A percentile compares a stretch with the other conserved stretches of the same genome.
Conservation (phyloP, 2,329 filamentous ascomycete species). For the Lecanoromycetidae sp. region DNA sequence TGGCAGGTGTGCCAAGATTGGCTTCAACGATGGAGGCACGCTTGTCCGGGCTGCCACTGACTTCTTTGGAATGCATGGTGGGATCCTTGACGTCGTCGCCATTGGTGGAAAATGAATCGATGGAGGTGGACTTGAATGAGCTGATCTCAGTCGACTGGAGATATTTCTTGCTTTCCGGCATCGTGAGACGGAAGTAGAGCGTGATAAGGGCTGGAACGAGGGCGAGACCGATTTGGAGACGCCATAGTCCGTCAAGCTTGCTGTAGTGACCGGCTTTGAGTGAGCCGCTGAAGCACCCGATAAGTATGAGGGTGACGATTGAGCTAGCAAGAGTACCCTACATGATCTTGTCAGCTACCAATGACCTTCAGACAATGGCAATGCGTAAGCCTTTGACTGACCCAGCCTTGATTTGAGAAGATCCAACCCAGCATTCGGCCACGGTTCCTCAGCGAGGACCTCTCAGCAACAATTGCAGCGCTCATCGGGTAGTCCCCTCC, state of each 20-base stretch:
- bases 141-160: conserved; percentile 20
- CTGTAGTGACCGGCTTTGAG: conserved; percentile 16
- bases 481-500: conserved; percentile 75
- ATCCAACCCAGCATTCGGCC: conserved; percentile 19
- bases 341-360: not conserved
- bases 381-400: not conserved
- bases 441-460: conserved; percentile 5
- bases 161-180: conserved; percentile 22
- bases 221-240: conserved; percentile 22
- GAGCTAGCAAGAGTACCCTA: conserved; percentile 20
- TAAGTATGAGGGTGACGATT: conserved; percentile 21
- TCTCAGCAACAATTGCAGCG: conserved; percentile 48
- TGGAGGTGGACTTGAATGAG: conserved; percentile 11
- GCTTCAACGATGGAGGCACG: conserved; percentile 15
- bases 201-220: conserved; percentile 20
- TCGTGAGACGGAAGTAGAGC: conserved; percentile 22
- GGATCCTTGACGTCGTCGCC: not conserved
- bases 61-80: not conserved
- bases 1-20: conserved; percentile 11
- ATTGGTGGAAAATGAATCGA: not conserved
- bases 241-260: conserved; percentile 19
- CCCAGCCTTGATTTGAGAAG: conserved; percentile 22
- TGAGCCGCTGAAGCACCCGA: conserved; percentile 20
- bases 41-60: not conserved
- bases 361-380: not conserved